These are phyloP conservation scores for Metschnikowia kunwiensis DNA, from an alignment of 805 yeast species.

Conservation along the genomic window DNA sequence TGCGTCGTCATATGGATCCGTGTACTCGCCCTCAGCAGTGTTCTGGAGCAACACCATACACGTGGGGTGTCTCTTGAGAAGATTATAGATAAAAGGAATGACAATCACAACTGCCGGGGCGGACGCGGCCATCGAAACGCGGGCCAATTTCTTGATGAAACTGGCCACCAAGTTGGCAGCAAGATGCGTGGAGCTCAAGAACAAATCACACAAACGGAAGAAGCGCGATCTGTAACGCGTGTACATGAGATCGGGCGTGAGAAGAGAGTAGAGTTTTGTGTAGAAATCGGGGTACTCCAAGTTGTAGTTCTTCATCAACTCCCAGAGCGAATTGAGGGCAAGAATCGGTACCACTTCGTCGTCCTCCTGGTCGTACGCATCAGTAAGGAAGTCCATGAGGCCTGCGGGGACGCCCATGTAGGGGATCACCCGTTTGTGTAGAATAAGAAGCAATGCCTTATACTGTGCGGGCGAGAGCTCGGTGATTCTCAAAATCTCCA, in stretches of 20 bases:
- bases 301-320: constrained; percentile 74
- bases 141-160: constrained; percentile 77
- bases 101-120: constrained; percentile 86
- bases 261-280: constrained; percentile 72
- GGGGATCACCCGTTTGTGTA: constrained; percentile 86
- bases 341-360: constrained; percentile 61
- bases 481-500: constrained; percentile 48
- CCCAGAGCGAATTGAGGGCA: constrained; percentile 84
- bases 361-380: constrained; percentile 58
- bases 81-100: constrained; percentile 88
- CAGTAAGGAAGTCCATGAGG: constrained; percentile 91
- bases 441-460: constrained; percentile 60
- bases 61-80: constrained; percentile 86
- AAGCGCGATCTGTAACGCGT: constrained; percentile 82
- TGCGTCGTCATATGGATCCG: constrained; percentile 63
- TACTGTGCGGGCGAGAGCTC: constrained; percentile 54
- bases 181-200: constrained; percentile 81
- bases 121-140: constrained; percentile 71
- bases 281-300: constrained; percentile 92
- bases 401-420: constrained; percentile 72
- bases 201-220: constrained; percentile 80
- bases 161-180: constrained; percentile 84
- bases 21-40: constrained; percentile 27
- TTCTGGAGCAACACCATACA: constrained; percentile 87
- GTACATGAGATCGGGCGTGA: constrained; percentile 73